A percentile compares a stretch with the other conserved stretches of the same genome.
Conservation (phyloP, 768 basidiomycete species). For the Sarcomyxa edulis region DNA sequence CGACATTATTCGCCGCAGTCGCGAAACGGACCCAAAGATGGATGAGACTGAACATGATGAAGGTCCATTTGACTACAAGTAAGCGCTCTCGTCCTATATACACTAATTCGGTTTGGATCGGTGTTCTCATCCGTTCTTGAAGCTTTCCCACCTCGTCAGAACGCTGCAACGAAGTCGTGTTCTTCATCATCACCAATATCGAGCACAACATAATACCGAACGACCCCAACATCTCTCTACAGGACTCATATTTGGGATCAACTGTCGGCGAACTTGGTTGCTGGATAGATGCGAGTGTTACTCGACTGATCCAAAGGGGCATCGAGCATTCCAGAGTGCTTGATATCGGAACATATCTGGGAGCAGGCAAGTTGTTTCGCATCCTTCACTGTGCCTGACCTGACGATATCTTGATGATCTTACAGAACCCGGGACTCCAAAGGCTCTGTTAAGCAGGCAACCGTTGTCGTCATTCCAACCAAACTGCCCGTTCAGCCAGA, state of each 20-base stretch:
- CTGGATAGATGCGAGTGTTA: conserved; percentile 69
- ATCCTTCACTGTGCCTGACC: too few relatives aligned
- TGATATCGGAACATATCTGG: conserved; percentile 41
- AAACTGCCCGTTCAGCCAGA: conserved; percentile 36
- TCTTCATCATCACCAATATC: conserved; percentile 75
- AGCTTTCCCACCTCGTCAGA: conserved; percentile 14
- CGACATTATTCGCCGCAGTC: conserved; percentile 26
- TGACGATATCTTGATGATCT: too few relatives aligned
- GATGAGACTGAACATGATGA: conserved; percentile 22
- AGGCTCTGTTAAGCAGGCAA: not conserved
- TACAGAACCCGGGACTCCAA: too few relatives aligned
- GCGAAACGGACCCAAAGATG: conserved; percentile 9
- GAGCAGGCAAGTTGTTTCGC: conserved; percentile 37
- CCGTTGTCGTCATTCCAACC: not conserved
- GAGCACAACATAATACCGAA: conserved; percentile 53
- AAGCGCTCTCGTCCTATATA: conserved; percentile 5
- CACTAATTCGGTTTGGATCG: not conserved
- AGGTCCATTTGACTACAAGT: conserved; percentile 15
- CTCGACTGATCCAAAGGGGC: conserved; percentile 77
- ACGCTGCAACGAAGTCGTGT: conserved; percentile 48
- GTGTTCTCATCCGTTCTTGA: not conserved
- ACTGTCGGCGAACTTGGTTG: conserved; percentile 74
- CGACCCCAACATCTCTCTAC: conserved; percentile 15
- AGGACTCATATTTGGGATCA: conserved; percentile 49
- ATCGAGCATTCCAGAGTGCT: conserved; percentile 64